Percentiles rank a stretch among this genome's conserved stretches.
These are phyloP conservation scores for Candida ficus DNA, from an alignment of 805 yeast species.

Conservation along the genomic window DNA sequence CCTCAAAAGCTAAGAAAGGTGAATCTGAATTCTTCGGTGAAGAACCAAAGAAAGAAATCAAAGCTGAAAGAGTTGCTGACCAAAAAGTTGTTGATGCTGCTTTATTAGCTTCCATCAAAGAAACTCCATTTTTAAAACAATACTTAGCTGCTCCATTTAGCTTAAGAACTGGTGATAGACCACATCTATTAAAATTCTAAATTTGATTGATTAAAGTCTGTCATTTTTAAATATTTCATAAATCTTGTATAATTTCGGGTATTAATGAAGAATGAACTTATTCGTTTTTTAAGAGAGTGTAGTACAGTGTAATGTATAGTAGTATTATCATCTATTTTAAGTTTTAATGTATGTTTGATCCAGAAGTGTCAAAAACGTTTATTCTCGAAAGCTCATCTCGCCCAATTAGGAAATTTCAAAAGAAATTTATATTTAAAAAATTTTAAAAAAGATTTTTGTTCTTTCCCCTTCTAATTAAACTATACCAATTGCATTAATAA, in stretches of 20 bases:
- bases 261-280: slow-evolving; percentile 17
- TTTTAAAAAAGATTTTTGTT: slow-evolving; percentile 3
- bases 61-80: slow-evolving; percentile 93
- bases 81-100: slow-evolving; percentile 95
- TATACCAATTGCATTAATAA: slow-evolving; percentile 20
- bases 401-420: slow-evolving; percentile 24
- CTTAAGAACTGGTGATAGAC: slow-evolving; percentile 96
- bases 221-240: slow-evolving; percentile 7
- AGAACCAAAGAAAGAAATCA: slow-evolving; percentile 78
- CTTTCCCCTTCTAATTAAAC: not conserved
- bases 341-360: no score
- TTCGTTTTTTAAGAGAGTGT: slow-evolving; percentile 17
- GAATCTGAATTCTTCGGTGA: slow-evolving; percentile 90
- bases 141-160: slow-evolving; percentile 95
- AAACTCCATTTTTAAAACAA: slow-evolving; percentile 95
- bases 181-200: slow-evolving; percentile 97
- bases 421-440: slow-evolving; percentile 13
- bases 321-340: no score
- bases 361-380: no score
- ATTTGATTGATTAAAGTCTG: slow-evolving; percentile 10
- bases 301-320: no score
- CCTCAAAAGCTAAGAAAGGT: slow-evolving; percentile 75
- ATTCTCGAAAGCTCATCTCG: slow-evolving; percentile 11
- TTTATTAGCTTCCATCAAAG: slow-evolving; percentile 87
- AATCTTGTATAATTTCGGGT: slow-evolving; percentile 23